Percentiles rank a stretch among this genome's conserved stretches.
Evolutionary conservation across 2,329 filamentous ascomycete genomes (phyloP).

Genomic region (Didymella segeticola): DNA sequence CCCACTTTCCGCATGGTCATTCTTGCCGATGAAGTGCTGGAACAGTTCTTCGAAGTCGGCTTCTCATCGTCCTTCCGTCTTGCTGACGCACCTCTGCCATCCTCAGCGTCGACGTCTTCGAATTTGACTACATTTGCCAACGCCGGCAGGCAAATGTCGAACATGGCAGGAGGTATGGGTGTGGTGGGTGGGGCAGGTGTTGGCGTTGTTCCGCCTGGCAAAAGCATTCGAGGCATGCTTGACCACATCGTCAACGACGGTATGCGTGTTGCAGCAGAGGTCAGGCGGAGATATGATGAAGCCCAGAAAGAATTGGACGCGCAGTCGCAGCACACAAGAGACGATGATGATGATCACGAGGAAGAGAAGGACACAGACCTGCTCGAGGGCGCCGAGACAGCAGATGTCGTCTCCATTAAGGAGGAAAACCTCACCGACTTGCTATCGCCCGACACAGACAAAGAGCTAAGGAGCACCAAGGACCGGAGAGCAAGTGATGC

Average conservation of each 20-base stretch:
- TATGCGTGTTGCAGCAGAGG: conserved; percentile 93
- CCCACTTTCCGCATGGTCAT: conserved; percentile 99
- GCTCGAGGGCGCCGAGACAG: conserved; percentile 59
- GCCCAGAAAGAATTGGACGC: conserved; percentile 90
- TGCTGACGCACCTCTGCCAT: conserved; percentile 66
- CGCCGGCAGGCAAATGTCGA: conserved; percentile 58
- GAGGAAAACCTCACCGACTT: conserved; percentile 25
- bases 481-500: conserved; percentile 44
- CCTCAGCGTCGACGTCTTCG: conserved; percentile 62
- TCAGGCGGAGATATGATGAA: conserved; percentile 91
- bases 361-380: conserved; percentile 52
- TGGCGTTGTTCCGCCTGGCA: conserved; percentile 67
- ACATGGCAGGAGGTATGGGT: conserved; percentile 49
- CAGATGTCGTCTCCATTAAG: conserved; percentile 47
- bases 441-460: conserved; percentile 25
- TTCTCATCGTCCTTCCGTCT: conserved; percentile 94
- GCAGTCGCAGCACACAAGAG: conserved; percentile 66
- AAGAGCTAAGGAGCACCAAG: conserved; percentile 37
- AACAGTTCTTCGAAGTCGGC: conserved; percentile 96
- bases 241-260: conserved; percentile 98
- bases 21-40: conserved; percentile 90
- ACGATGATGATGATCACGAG: conserved; percentile 69
- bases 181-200: conserved; percentile 53
- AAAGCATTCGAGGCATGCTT: conserved; percentile 87
- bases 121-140: conserved; percentile 87